A percentile compares a stretch with the other conserved stretches of the same genome.
Evolutionary conservation across 768 basidiomycete species (phyloP).

Genomic region (Rhodotorula babjevae): DNA sequence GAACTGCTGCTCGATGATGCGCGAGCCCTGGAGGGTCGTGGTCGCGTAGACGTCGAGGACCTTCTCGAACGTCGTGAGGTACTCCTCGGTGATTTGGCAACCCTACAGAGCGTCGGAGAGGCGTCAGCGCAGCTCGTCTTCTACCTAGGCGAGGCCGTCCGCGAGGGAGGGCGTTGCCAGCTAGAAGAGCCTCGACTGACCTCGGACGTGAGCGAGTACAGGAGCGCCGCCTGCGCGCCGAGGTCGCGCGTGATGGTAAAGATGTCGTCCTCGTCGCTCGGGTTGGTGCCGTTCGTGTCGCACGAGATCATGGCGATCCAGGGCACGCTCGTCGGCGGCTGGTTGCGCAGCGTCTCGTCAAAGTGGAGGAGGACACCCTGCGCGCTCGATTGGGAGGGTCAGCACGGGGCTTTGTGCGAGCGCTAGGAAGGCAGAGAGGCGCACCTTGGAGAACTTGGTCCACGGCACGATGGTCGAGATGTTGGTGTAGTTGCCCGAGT

Average conservation of each 20-base stretch:
- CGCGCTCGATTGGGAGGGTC: too few species aligned
- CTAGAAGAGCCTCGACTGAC: background rate
- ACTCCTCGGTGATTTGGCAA: constrained; percentile 70
- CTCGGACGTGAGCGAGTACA: constrained; percentile 66
- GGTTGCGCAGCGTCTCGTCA: constrained; percentile 54
- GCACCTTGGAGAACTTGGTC: constrained; percentile 33
- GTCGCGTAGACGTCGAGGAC: constrained; percentile 74
- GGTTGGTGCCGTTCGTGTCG: constrained; percentile 64
- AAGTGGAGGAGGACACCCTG: constrained; percentile 79
- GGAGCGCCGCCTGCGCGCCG: constrained; percentile 73
- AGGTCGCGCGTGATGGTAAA: constrained; percentile 73
- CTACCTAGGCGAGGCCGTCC: too few species aligned
- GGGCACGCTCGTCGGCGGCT: constrained; percentile 59
- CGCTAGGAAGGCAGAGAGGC: background rate
- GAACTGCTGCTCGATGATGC: constrained; percentile 47
- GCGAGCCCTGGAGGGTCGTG: constrained; percentile 58
- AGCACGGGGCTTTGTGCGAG: too few species aligned
- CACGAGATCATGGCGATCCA: constrained; percentile 89
- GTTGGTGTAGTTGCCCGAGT: constrained; percentile 55
- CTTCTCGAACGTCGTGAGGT: constrained; percentile 63
- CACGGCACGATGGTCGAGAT: constrained; percentile 54
- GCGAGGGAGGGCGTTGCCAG: background rate
- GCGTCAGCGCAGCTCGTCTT: background rate
- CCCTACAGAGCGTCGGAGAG: constrained; percentile 46
- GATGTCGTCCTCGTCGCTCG: constrained; percentile 57